phyloP scores from a whole-genome alignment of 495 filamentous ascomycete genomes.

The Astrothelium macrocarpum region DNA sequence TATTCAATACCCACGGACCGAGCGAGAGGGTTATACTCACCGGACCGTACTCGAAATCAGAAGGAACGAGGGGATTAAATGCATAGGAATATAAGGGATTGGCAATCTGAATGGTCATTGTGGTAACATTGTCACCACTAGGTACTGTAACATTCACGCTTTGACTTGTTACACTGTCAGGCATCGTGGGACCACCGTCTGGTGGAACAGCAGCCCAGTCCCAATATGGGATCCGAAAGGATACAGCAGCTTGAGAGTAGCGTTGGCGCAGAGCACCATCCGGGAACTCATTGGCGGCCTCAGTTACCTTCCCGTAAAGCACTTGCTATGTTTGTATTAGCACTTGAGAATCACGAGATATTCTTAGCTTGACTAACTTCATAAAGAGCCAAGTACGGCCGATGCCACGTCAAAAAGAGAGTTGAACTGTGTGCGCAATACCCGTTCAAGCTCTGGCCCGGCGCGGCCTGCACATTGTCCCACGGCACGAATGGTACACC shows the following conservation, averaged over 20 bases:
- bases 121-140: constrained; percentile 32
- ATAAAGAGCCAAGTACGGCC: constrained; percentile 57
- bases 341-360: background rate
- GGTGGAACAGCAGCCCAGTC: constrained; percentile 54
- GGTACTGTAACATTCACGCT: constrained; percentile 44
- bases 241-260: constrained; percentile 41
- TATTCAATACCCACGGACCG: background rate
- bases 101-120: constrained; percentile 33
- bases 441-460: constrained; percentile 41
- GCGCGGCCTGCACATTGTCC: constrained; percentile 43
- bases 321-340: constrained; percentile 41
- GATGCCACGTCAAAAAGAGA: constrained; percentile 63
- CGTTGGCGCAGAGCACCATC: constrained; percentile 32
- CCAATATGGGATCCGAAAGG: constrained; percentile 59
- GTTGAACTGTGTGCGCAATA: constrained; percentile 59
- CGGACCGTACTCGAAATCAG: constrained; percentile 31
- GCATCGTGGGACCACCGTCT: constrained; percentile 37
- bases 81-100: constrained; percentile 56
- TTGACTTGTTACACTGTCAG: constrained; percentile 37
- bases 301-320: constrained; percentile 41
- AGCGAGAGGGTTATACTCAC: constrained; percentile 29
- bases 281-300: constrained; percentile 46
- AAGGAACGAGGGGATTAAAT: constrained; percentile 45
- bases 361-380: constrained; percentile 41
- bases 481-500: constrained; percentile 50